Evolutionary conservation across 1,139 yeast species (phyloP).

Genomic region (Candida smagusa): DNA sequence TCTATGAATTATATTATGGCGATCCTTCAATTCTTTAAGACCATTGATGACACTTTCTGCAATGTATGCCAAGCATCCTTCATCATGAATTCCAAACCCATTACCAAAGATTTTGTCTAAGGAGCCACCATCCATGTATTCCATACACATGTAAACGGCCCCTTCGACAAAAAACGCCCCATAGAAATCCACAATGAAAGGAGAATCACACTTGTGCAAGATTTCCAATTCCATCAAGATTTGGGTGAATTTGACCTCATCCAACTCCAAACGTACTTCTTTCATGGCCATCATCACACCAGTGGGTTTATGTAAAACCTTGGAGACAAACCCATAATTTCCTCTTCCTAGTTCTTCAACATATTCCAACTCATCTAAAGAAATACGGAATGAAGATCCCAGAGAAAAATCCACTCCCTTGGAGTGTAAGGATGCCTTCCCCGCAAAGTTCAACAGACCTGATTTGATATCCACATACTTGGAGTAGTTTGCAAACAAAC

Average conservation of each 20-base stretch:
- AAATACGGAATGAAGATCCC: constrained; percentile 83
- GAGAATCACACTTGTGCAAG: constrained; percentile 84
- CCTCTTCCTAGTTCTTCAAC: constrained; percentile 90
- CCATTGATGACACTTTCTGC: constrained; percentile 83
- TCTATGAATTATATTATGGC: constrained; percentile 90
- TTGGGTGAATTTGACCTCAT: constrained; percentile 87
- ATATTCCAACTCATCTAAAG: constrained; percentile 81
- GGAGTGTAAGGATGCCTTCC: constrained; percentile 88
- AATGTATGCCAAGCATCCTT: constrained; percentile 70
- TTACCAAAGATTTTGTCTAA: constrained; percentile 77
- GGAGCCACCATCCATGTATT: constrained; percentile 97
- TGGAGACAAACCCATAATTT: constrained; percentile 91
- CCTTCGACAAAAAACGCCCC: constrained; percentile 98
- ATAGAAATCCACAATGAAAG: constrained; percentile 89
- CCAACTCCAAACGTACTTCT: constrained; percentile 88
- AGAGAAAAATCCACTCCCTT: constrained; percentile 88
- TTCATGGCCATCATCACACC: constrained; percentile 95
- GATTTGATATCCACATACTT: constrained; percentile 88
- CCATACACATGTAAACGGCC: constrained; percentile 98
- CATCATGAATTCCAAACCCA: constrained; percentile 75
- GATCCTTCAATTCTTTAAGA: constrained; percentile 74
- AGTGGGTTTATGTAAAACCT: constrained; percentile 92
- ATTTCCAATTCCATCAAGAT: constrained; percentile 94
- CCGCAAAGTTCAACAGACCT: constrained; percentile 87
- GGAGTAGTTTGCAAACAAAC: constrained; percentile 75